Evolutionary conservation across 192 early-diverging fungal genomes (phyloP), one percentile per base, ranked within the genome.

Genomic region (Backusella parvicylindrica): DNA sequence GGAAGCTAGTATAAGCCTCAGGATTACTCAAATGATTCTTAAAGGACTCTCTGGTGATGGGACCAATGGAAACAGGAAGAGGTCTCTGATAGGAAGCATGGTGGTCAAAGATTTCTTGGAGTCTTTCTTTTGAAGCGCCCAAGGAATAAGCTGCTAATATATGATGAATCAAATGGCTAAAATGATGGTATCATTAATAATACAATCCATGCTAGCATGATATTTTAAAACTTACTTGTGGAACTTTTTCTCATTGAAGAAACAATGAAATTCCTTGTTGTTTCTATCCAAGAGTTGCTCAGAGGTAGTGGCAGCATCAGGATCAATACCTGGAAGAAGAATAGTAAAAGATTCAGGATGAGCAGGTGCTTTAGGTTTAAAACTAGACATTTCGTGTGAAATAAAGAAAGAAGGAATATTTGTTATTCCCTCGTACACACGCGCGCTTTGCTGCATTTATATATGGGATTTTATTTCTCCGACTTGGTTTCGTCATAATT

Each of bases 141-240:
- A 91, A 53, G 0, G 88, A 77, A 60, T 83, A 89, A 8, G 80
- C 81, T 9, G 89, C 84, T n/a, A 91, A 80, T 11, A 91, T 56
- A 32, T 81, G 86, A 76, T 91, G 89, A 66, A 73, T 73, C 7
- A 87, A 70, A 43, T 91, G 89, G 72, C 72, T 78, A 68, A 49
- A 75, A 31, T 9, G 0, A 40, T 35, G 32, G 12, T 18, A 26
- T 30, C 23, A 60, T 56, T 35, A 60, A 60, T 28, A 72, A 33
- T 47, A 23, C n/a, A 47, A 50, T 32, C 23, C 32, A 26, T 23
- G 50, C 3, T 26, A 26, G 65, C 16, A 18, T 35, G 9, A 11
- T 35, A 11, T 41, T 13, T 30, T 64, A 26, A n/a, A n/a, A 74
- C 67, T 73, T 70, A 74, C 77, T 89, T 91, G 78, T 91, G 89